Conservation (phyloP, 352 stramenopile species). For the Phytophthora cactorum region DNA sequence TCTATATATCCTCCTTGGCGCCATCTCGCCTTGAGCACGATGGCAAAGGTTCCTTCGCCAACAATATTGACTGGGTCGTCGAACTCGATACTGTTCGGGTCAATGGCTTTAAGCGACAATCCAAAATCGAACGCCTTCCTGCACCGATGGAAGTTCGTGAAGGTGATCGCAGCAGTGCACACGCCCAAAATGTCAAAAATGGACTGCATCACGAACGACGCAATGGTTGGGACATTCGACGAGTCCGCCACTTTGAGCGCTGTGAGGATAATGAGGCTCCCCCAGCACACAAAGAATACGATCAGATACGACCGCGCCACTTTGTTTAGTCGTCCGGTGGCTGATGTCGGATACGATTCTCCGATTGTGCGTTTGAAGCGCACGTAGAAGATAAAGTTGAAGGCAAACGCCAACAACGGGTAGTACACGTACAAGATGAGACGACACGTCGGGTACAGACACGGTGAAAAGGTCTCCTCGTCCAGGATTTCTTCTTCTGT, state of each 20-base stretch:
- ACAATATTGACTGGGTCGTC: slow-evolving; percentile 79
- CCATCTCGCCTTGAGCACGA: slow-evolving; percentile 80
- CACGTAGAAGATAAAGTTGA: slow-evolving; percentile 83
- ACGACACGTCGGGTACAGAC: slow-evolving; percentile 68
- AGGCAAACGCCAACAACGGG: slow-evolving; percentile 69
- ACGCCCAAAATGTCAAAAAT: slow-evolving; percentile 77
- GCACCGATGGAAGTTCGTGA: slow-evolving; percentile 79
- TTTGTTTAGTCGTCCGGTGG: slow-evolving; percentile 68
- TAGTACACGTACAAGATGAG: slow-evolving; percentile 85
- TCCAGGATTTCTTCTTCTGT: slow-evolving; percentile 41
- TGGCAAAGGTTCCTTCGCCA: slow-evolving; percentile 81
- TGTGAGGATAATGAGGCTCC: slow-evolving; percentile 71
- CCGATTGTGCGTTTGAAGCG: slow-evolving; percentile 81
- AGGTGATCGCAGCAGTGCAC: slow-evolving; percentile 68
- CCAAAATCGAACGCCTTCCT: slow-evolving; percentile 81
- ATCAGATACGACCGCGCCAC: slow-evolving; percentile 73
- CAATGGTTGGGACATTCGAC: slow-evolving; percentile 29
- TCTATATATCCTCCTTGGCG: slow-evolving; percentile 56
- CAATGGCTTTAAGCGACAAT: slow-evolving; percentile 79
- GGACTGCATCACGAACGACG: slow-evolving; percentile 62
- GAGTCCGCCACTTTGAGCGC: slow-evolving; percentile 47
- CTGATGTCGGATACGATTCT: slow-evolving; percentile 72
- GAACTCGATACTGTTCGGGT: slow-evolving; percentile 79
- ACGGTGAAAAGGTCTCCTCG: slow-evolving; percentile 59
- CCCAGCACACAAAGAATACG: slow-evolving; percentile 78